A percentile compares a stretch with the other conserved stretches of the same genome.
Evolutionary conservation across 257 asterid species (phyloP).

Genomic region (Asclepias syriaca): DNA sequence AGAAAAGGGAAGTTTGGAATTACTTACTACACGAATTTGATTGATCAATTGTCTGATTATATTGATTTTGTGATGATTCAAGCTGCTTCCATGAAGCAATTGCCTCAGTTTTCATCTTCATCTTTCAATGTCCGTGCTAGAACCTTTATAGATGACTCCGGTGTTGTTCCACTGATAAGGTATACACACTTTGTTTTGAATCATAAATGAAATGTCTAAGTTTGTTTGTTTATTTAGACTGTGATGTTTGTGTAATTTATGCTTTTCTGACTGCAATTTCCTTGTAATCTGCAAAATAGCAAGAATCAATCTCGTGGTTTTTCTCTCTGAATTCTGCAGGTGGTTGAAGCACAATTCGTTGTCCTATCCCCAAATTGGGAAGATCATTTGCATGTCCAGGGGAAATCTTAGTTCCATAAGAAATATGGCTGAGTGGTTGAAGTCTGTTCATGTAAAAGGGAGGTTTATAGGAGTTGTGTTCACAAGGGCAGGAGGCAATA

Average conservation of each 20-base stretch:
- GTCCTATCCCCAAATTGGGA: conserved; percentile 87
- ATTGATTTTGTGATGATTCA: conserved; percentile 80
- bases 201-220: not conserved
- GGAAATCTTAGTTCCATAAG: conserved; percentile 59
- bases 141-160: conserved; percentile 49
- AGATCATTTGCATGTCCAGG: conserved; percentile 62
- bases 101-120: conserved; percentile 46
- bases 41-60: conserved; percentile 43
- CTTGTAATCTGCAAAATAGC: not conserved
- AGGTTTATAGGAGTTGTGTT: conserved; percentile 72
- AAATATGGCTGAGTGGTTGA: conserved; percentile 67
- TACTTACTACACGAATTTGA: conserved; percentile 60
- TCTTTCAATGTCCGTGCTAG: conserved; percentile 72
- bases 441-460: conserved; percentile 66
- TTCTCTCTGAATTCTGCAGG: conserved; percentile 32
- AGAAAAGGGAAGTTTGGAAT: conserved; percentile 69
- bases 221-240: not conserved
- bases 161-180: conserved; percentile 81
- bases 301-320: not conserved
- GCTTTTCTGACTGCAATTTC: not conserved
- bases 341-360: conserved; percentile 90
- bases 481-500: conserved; percentile 50
- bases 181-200: conserved; percentile 11
- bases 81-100: conserved; percentile 73
- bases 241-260: not conserved